These are phyloP conservation scores for Globisporangium nunn DNA, from an alignment of 352 stramenopile species.

Conservation along the genomic window DNA sequence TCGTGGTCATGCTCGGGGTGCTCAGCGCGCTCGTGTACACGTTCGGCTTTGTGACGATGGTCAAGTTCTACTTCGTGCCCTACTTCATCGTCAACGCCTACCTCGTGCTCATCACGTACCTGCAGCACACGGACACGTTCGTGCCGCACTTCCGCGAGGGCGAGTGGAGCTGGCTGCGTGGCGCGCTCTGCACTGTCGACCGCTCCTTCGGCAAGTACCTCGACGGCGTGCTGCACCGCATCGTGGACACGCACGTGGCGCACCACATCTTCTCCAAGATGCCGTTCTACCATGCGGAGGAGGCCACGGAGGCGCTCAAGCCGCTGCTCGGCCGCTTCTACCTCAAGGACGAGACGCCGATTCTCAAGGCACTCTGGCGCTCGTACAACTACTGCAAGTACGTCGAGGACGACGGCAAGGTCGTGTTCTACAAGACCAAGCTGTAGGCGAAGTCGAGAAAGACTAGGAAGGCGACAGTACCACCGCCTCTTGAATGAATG, in stretches of 20 bases:
- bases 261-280: slow-evolving; percentile 99
- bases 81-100: slow-evolving; percentile 96
- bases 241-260: slow-evolving; percentile 96
- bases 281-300: slow-evolving; percentile 97
- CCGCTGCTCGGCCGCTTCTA: slow-evolving; percentile 93
- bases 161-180: slow-evolving; percentile 96
- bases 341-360: slow-evolving; percentile 90
- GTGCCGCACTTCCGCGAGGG: slow-evolving; percentile 93
- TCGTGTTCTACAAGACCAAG: slow-evolving; percentile 88
- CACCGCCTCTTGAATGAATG: background rate
- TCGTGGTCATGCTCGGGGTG: slow-evolving; percentile 62
- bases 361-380: slow-evolving; percentile 88
- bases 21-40: slow-evolving; percentile 50
- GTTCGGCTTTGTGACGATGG: slow-evolving; percentile 79
- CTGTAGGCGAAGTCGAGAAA: slow-evolving; percentile 13
- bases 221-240: slow-evolving; percentile 96
- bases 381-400: slow-evolving; percentile 93
- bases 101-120: slow-evolving; percentile 96
- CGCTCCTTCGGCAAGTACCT: slow-evolving; percentile 94
- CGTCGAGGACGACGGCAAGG: slow-evolving; percentile 89
- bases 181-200: slow-evolving; percentile 96
- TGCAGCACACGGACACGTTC: slow-evolving; percentile 97
- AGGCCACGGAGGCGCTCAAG: slow-evolving; percentile 93
- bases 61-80: slow-evolving; percentile 93
- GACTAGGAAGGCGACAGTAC: background rate